phyloP scores from a whole-genome alignment of 2,329 filamentous ascomycete species.

The Bipolaris zeicola region DNA sequence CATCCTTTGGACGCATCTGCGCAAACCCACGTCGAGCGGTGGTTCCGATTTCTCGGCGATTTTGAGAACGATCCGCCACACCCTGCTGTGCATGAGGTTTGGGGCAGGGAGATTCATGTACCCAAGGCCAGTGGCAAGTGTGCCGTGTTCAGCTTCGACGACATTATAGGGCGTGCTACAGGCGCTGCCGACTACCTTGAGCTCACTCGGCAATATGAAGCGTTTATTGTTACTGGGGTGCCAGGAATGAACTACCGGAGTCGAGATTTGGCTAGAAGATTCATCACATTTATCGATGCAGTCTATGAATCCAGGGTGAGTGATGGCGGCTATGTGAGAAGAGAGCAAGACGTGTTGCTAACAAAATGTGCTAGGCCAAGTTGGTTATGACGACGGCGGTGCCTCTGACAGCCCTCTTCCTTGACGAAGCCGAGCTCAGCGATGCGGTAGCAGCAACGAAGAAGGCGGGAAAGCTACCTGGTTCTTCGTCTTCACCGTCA shows the following conservation, averaged over 20 bases:
- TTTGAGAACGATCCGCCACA: conserved; percentile 76
- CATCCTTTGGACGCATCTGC: conserved; percentile 81
- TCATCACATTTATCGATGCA: conserved; percentile 97
- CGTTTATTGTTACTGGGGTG: conserved; percentile 89
- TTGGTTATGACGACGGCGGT: conserved; percentile 90
- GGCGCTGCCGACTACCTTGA: conserved; percentile 96
- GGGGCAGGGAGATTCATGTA: conserved; percentile 88
- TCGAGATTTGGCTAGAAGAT: conserved; percentile 85
- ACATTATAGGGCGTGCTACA: conserved; percentile 86
- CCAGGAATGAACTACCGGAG: conserved; percentile 88
- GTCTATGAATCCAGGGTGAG: conserved; percentile 77
- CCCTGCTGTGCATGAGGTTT: conserved; percentile 79
- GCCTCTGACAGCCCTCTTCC: conserved; percentile 83
- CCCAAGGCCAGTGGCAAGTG: conserved; percentile 85
- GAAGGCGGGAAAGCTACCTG: conserved; percentile 48
- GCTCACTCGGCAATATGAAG: conserved; percentile 84
- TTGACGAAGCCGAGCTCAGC: conserved; percentile 63
- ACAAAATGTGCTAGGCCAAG: conserved; percentile 68
- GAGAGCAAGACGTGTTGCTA: not conserved
- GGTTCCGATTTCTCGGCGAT: conserved; percentile 94
- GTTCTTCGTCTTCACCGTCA: conserved; percentile 25
- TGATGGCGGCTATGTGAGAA: not conserved
- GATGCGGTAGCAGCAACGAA: conserved; percentile 53
- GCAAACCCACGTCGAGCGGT: conserved; percentile 82
- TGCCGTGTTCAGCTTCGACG: conserved; percentile 89